Evolutionary conservation across 257 asterid species (phyloP).

Genomic region (Handroanthus guayacan): DNA sequence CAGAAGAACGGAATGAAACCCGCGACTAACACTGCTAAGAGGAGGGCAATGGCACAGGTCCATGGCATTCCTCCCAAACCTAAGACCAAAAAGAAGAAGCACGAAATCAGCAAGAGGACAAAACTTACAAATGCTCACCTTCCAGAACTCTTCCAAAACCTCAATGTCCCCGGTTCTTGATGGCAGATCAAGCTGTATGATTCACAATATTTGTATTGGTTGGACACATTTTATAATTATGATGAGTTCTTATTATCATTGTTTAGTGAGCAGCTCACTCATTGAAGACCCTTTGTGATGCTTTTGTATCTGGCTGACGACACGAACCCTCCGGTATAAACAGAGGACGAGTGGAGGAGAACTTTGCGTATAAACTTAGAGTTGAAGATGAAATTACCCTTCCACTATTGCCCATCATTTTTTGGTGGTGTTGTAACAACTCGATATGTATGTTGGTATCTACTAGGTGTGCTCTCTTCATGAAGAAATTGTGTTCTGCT

Average conservation of each 20-base stretch:
- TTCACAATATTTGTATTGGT: not conserved
- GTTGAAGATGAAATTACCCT: not conserved
- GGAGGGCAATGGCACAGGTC: conserved; percentile 79
- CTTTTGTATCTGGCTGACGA: not conserved
- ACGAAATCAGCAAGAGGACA: conserved; percentile 82
- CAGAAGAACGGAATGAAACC: conserved; percentile 90
- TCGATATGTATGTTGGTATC: not conserved
- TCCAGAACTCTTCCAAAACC: conserved; percentile 75
- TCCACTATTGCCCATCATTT: not conserved
- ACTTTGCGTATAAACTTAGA: not conserved
- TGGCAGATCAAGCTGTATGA: not conserved
- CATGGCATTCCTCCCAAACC: conserved; percentile 67
- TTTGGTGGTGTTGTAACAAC: conserved; percentile 4
- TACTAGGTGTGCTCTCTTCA: not conserved
- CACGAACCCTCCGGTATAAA: not conserved
- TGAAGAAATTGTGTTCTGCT: conserved; percentile 20
- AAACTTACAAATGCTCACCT: conserved; percentile 91
- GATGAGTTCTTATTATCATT: not conserved
- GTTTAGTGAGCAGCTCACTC: not conserved
- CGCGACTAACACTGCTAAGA: conserved; percentile 76
- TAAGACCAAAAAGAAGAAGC: conserved; percentile 82
- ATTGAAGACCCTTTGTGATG: not conserved
- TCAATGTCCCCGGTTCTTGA: conserved; percentile 46
- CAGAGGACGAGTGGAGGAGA: not conserved
- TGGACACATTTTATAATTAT: not conserved